phyloP scores from a whole-genome alignment of 768 basidiomycete genomes.

The Pleurotus djamor region DNA sequence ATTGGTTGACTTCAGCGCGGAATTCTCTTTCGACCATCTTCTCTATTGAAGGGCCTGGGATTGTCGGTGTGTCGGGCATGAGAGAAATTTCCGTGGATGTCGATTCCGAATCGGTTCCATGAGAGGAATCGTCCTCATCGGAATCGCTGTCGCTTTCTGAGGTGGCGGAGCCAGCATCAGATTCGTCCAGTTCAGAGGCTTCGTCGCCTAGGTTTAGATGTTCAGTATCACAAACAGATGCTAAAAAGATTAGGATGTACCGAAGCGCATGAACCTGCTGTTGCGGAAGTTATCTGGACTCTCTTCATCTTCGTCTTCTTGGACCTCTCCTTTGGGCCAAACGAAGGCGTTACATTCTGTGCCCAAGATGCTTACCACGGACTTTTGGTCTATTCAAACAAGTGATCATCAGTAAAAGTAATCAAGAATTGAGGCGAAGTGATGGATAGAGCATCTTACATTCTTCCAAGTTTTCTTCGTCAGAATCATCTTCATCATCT shows the following conservation, averaged over 20 bases:
- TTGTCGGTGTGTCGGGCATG: constrained; percentile 35
- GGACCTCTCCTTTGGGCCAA: constrained; percentile 71
- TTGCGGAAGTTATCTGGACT: constrained; percentile 61
- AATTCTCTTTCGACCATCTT: constrained; percentile 67
- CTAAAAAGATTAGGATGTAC: constrained; percentile 34
- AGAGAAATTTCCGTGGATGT: constrained; percentile 50
- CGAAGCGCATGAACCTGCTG: constrained; percentile 73
- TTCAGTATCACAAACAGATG: too few relatives aligned
- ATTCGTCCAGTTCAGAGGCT: constrained; percentile 58
- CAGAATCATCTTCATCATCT: constrained; percentile 50
- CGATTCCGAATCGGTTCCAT: constrained; percentile 27
- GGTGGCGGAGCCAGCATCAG: constrained; percentile 59
- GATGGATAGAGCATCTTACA: constrained; percentile 35
- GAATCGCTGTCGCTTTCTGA: constrained; percentile 40
- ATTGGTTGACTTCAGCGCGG: constrained; percentile 71
- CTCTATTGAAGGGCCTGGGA: constrained; percentile 31
- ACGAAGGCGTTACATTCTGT: constrained; percentile 71
- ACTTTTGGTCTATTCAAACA: constrained; percentile 42
- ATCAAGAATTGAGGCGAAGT: background rate
- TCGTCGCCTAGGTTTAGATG: constrained; percentile 48
- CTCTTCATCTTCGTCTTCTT: constrained; percentile 56
- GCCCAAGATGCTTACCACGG: constrained; percentile 52
- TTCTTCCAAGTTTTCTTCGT: constrained; percentile 65
- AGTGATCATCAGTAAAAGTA: constrained; percentile 4
- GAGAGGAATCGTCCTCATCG: constrained; percentile 32